Evolutionary conservation across 345 rosid species (phyloP).

Genomic region (Trapa incisa): DNA sequence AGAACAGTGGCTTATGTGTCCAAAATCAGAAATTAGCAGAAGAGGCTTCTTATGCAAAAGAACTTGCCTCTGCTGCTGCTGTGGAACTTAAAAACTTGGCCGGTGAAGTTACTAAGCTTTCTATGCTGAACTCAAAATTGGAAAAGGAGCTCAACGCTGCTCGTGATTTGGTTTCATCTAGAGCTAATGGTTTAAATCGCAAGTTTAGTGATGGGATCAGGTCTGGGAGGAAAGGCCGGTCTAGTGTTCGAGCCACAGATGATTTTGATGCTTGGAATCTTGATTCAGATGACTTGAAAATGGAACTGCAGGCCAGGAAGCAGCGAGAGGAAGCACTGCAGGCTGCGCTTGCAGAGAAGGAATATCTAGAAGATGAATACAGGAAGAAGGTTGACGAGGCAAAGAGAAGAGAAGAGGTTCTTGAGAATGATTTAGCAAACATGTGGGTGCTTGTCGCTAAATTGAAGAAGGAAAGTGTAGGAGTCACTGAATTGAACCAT

Average conservation of each 20-base stretch:
- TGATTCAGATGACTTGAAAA: conserved; percentile 53
- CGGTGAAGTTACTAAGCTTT: conserved; percentile 77
- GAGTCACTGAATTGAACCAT: conserved; percentile 29
- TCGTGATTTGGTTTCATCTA: conserved; percentile 54
- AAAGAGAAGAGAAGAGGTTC: conserved; percentile 78
- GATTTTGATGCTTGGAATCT: conserved; percentile 30
- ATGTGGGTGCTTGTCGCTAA: conserved; percentile 99
- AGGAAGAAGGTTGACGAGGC: conserved; percentile 77
- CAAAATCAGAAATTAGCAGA: conserved; percentile 88
- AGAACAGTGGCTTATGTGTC: conserved; percentile 71
- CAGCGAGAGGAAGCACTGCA: conserved; percentile 77
- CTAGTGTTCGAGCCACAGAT: conserved; percentile 46
- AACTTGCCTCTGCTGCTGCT: conserved; percentile 98
- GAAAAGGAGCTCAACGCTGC: conserved; percentile 71
- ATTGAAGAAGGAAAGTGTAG: conserved; percentile 72
- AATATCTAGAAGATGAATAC: conserved; percentile 69
- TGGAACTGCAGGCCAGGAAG: conserved; percentile 87
- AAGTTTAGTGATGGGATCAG: conserved; percentile 49
- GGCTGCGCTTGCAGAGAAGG: conserved; percentile 77
- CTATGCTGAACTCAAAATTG: conserved; percentile 65
- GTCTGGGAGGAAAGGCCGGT: conserved; percentile 65
- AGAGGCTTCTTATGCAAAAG: conserved; percentile 96
- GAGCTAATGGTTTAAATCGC: conserved; percentile 52
- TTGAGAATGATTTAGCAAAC: conserved; percentile 92
- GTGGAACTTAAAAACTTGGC: conserved; percentile 96